A percentile compares a stretch with the other conserved stretches of the same genome.
phyloP scores from a whole-genome alignment of 371 early-diverging fungal genomes.

The Syncephalastrum racemosum region DNA sequence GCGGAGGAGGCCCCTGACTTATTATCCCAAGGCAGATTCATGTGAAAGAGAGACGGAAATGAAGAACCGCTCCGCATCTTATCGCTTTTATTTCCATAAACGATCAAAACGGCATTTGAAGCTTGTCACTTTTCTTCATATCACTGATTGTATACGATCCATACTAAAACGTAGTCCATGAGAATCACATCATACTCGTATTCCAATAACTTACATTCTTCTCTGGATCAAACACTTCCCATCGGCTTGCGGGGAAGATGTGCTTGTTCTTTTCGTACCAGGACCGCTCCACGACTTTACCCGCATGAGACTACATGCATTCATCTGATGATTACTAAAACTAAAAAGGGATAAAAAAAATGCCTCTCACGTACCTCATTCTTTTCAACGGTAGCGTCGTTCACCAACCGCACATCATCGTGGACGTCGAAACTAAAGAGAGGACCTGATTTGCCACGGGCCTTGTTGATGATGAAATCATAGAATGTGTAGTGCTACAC shows the following conservation, averaged over 20 bases:
- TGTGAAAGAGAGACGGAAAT: too few species aligned
- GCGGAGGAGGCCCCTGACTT: too few species aligned
- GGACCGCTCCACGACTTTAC: slow-evolving; percentile 89
- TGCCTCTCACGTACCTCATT: slow-evolving; percentile 60
- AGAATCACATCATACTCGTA: not conserved
- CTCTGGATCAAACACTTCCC: slow-evolving; percentile 93
- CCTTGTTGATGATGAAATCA: slow-evolving; percentile 94
- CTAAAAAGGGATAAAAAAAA: not conserved
- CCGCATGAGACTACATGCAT: slow-evolving; percentile 79
- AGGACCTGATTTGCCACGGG: slow-evolving; percentile 95
- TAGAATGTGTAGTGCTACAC: slow-evolving; percentile 90
- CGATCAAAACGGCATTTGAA: slow-evolving; percentile 1
- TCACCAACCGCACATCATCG: slow-evolving; percentile 87
- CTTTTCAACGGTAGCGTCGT: slow-evolving; percentile 87
- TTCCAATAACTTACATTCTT: slow-evolving; percentile 54
- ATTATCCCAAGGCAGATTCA: too few species aligned
- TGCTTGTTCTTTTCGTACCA: slow-evolving; percentile 98
- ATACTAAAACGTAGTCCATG: slow-evolving; percentile 46
- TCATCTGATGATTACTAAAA: slow-evolving; percentile 1
- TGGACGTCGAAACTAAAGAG: slow-evolving; percentile 92
- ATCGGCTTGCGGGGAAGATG: slow-evolving; percentile 93
- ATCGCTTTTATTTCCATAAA: not conserved
- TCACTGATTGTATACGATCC: slow-evolving; percentile 80
- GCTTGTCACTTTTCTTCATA: slow-evolving; percentile 17
- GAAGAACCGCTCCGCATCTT: too few species aligned